Evolutionary conservation across 371 early-diverging fungal species (phyloP), one percentile per base, ranked within the genome.

Genomic region (Mortierella sp.): DNA sequence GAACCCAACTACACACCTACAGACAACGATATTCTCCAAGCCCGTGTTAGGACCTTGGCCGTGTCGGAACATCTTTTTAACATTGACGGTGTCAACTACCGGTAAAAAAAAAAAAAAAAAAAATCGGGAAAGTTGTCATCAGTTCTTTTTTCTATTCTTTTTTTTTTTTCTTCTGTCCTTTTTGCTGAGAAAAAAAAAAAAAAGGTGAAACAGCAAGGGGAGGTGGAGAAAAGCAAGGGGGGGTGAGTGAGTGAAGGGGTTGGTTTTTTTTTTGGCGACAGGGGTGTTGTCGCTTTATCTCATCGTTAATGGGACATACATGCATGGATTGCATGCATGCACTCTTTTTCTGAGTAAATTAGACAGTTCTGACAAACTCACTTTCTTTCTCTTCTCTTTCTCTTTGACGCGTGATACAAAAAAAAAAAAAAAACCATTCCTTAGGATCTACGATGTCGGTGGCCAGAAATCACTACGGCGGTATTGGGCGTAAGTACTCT

Each of bases 381-480:
- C n/a, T 48, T 11, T 14, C 18, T 21, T 4, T 37, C 9, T 37
- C n/a, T n/a, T n/a, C n/a, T n/a, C n/a, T n/a, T n/a, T n/a, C n/a
- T n/a, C n/a, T n/a, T n/a, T n/a, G n/a, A 37, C 37, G 37, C 37
- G 37, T 37, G 45, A 37, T 37, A 9, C 9, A 9, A n/a, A n/a
- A n/a, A n/a, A n/a, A n/a, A n/a, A n/a, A n/a, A n/a, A n/a, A n/a
- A n/a, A 37, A 37, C 9, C 37, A 9, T 9, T 45, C 23, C 48
- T 47, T 68, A 85, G 84, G 63, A 87, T 87, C 68, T 87, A 75
- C 57, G 87, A 87, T 75, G 87, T 87, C 16, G 87, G 88, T 43
- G 88, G 88, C 14, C 88, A 88, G 62, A 77, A 84, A 43, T 82
- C 83, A 11, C 84, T 88, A 18, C 76, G 93, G 47, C 89, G 88